Evolutionary conservation across 2,329 filamentous ascomycete genomes (phyloP).

Genomic region (Salinomyces thailandicus): DNA sequence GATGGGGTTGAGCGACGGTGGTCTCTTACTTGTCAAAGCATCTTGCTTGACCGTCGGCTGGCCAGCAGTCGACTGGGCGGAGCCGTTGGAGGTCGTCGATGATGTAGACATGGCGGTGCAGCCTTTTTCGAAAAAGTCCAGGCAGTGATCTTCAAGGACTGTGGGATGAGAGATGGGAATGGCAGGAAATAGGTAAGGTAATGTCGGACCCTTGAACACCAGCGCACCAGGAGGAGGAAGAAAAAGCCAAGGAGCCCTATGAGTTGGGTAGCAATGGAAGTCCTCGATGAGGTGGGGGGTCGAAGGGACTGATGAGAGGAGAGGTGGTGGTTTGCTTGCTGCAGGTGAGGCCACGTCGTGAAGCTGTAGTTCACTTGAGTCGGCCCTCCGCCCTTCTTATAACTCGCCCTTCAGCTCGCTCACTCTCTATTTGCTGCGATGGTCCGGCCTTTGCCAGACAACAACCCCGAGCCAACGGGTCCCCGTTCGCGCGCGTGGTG

Average conservation of each 20-base stretch:
- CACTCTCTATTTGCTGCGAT: slow-evolving; percentile 7
- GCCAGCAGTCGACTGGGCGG: slow-evolving; percentile 2
- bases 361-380: neutral
- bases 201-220: too few relatives aligned
- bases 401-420: too few relatives aligned
- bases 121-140: neutral
- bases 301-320: too few relatives aligned
- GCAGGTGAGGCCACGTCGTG: neutral
- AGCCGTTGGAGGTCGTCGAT: slow-evolving; percentile 10
- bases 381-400: slow-evolving; percentile 4
- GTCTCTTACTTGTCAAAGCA: slow-evolving; percentile 23
- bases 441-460: slow-evolving; percentile 1
- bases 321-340: slow-evolving; percentile 21
- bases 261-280: slow-evolving; percentile 20
- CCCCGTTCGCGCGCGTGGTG: slow-evolving; percentile 1
- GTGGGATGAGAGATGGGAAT: too few relatives aligned
- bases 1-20: slow-evolving; percentile 1
- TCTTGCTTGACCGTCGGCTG: slow-evolving; percentile 23
- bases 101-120: slow-evolving; percentile 5
- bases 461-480: slow-evolving; percentile 5
- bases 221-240: too few relatives aligned
- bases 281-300: slow-evolving; percentile 15
- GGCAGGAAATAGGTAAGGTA: too few relatives aligned
- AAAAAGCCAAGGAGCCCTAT: slow-evolving; percentile 15
- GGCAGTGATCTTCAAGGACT: neutral